phyloP scores from a whole-genome alignment of 257 asterid species.

The Anisodus tanguticus region DNA sequence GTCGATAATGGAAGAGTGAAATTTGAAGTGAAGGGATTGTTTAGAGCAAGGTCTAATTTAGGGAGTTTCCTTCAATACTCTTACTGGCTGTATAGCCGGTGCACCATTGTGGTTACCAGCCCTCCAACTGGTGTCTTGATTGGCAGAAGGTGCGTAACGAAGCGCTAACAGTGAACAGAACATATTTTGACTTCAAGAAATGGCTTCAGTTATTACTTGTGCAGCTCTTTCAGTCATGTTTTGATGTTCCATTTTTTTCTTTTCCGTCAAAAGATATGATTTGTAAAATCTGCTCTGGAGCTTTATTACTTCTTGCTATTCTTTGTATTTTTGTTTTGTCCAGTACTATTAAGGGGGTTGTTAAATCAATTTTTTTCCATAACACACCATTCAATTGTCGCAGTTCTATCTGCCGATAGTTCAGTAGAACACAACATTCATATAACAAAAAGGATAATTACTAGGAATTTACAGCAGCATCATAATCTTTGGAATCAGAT shows the following conservation, averaged over 20 bases:
- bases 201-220: background rate
- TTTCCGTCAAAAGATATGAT: background rate
- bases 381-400: background rate
- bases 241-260: background rate
- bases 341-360: background rate
- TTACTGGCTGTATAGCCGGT: slow-evolving; percentile 67
- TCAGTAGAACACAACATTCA: background rate
- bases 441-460: background rate
- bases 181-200: slow-evolving; percentile 21
- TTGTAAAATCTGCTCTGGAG: background rate
- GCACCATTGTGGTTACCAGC: slow-evolving; percentile 61
- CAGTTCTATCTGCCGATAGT: background rate
- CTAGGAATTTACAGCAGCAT: background rate
- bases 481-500: background rate
- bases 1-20: slow-evolving; percentile 62
- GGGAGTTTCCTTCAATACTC: slow-evolving; percentile 78
- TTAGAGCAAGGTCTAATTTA: slow-evolving; percentile 64
- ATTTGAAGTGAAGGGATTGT: slow-evolving; percentile 66
- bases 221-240: background rate
- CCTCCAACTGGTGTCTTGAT: slow-evolving; percentile 89
- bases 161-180: slow-evolving; percentile 41
- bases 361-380: background rate
- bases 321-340: background rate
- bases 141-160: slow-evolving; percentile 61
- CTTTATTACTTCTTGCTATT: background rate